Evolutionary conservation across 805 yeast species (phyloP).

Genomic region (Candida maris): DNA sequence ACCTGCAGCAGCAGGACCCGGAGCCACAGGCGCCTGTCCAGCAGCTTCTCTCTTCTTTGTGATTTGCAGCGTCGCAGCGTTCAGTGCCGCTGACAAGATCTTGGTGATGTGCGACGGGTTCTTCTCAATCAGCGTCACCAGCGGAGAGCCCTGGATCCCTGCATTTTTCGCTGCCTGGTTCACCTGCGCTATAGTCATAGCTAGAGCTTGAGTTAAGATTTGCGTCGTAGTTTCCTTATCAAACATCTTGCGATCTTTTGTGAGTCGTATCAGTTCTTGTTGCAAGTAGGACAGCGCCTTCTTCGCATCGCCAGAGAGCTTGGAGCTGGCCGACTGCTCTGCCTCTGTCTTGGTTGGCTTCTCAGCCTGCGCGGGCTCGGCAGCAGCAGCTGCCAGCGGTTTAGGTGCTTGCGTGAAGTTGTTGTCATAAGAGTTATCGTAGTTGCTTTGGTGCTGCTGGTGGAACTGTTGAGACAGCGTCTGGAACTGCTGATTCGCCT

Average conservation of each 20-base stretch:
- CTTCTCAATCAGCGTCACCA: slow-evolving; percentile 72
- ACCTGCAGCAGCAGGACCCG: too few relatives aligned
- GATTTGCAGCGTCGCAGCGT: slow-evolving; percentile 66
- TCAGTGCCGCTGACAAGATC: slow-evolving; percentile 74
- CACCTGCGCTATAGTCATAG: slow-evolving; percentile 88
- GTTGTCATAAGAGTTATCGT: neutral
- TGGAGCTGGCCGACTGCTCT: slow-evolving; percentile 16
- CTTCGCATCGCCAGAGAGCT: slow-evolving; percentile 56
- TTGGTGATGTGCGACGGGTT: slow-evolving; percentile 79
- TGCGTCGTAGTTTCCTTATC: slow-evolving; percentile 82
- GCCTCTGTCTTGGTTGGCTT: neutral
- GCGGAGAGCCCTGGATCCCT: slow-evolving; percentile 74
- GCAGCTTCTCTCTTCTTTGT: slow-evolving; percentile 48
- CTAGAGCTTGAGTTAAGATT: slow-evolving; percentile 83
- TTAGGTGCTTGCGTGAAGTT: slow-evolving; percentile 5
- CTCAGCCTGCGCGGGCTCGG: slow-evolving; percentile 6
- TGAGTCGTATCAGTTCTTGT: slow-evolving; percentile 76
- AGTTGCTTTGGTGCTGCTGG: slow-evolving; percentile 19
- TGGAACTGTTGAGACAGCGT: slow-evolving; percentile 22
- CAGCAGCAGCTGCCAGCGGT: slow-evolving; percentile 10
- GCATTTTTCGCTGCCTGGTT: slow-evolving; percentile 84
- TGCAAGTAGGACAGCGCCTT: slow-evolving; percentile 79
- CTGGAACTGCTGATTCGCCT: slow-evolving; percentile 18
- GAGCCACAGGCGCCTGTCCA: neutral
- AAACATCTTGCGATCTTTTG: slow-evolving; percentile 71